Evolutionary conservation across 106 monocot genomes (phyloP).

Genomic region (Cymbidium sinense): DNA sequence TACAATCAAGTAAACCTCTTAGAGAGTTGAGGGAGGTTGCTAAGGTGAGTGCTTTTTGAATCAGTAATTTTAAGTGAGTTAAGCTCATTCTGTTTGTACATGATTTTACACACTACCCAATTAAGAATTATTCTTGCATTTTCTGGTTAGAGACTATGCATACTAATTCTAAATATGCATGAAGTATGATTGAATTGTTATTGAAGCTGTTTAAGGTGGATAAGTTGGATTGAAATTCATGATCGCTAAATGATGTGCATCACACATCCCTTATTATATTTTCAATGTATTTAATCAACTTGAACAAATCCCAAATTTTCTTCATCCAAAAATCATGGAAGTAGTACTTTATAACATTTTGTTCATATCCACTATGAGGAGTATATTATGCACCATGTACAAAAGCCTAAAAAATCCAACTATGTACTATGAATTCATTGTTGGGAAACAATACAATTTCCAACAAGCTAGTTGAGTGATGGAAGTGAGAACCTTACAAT

Average conservation of each 20-base stretch:
- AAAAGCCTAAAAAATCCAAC: too few species aligned
- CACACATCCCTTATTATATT: not conserved
- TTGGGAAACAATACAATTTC: too few species aligned
- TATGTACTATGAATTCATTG: too few species aligned
- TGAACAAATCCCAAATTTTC: not conserved
- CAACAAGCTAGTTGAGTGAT: too few species aligned
- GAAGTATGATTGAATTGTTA: not conserved
- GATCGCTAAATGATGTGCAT: not conserved
- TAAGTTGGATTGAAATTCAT: not conserved
- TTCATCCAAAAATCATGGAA: too few species aligned
- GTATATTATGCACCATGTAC: too few species aligned
- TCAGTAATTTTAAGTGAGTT: not conserved
- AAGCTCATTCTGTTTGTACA: not conserved
- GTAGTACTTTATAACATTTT: too few species aligned
- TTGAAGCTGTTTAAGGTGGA: not conserved
- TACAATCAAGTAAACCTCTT: conserved; percentile 90
- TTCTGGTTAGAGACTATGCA: not conserved
- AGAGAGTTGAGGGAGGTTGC: conserved; percentile 96
- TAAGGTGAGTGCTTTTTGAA: conserved; percentile 45
- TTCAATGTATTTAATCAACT: not conserved
- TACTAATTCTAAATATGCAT: not conserved
- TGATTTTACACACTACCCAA: too few species aligned
- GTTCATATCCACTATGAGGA: too few species aligned
- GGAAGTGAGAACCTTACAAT: too few species aligned
- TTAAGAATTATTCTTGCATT: not conserved